A percentile compares a stretch with the other conserved stretches of the same genome.
phyloP scores from a whole-genome alignment of 2,329 filamentous ascomycete species.

The Fusarium sp. region DNA sequence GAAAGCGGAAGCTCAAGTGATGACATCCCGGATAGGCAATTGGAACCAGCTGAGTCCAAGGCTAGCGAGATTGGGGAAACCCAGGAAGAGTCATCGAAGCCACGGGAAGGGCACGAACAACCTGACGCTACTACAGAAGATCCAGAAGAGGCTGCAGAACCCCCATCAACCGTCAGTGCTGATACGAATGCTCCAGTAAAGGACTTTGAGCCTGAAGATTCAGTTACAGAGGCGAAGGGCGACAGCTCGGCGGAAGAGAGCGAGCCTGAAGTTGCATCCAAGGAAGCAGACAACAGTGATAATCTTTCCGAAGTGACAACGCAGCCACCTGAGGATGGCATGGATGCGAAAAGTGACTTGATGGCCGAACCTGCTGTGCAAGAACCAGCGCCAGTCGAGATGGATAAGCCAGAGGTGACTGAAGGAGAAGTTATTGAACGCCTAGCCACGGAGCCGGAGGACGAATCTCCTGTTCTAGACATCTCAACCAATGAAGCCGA shows the following conservation, averaged over 20 bases:
- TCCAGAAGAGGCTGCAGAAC: not conserved
- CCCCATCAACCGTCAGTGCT: not conserved
- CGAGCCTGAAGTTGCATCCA: not conserved
- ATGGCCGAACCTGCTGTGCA: not conserved
- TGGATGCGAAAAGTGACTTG: not conserved
- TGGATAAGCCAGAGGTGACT: not conserved
- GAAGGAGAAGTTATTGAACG: not conserved
- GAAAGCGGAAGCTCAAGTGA: conserved; percentile 3
- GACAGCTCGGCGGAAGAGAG: not conserved
- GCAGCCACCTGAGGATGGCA: not conserved
- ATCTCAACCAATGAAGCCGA: not conserved
- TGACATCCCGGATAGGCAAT: not conserved
- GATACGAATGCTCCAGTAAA: conserved; percentile 4
- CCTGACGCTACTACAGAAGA: conserved; percentile 2
- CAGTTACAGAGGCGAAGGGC: not conserved
- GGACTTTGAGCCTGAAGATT: not conserved
- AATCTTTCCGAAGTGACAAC: not conserved
- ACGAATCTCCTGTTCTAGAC: conserved; percentile 9
- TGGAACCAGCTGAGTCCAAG: not conserved
- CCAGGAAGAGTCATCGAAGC: conserved; percentile 1
- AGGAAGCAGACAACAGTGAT: not conserved
- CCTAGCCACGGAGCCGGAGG: not conserved
- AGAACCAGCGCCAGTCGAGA: not conserved
- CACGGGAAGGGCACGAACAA: not conserved
- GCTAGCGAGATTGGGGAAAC: not conserved